These are phyloP conservation scores for Colletotrichum gloeosporioides DNA, from an alignment of 2,329 filamentous ascomycete species.

Conservation along the genomic window DNA sequence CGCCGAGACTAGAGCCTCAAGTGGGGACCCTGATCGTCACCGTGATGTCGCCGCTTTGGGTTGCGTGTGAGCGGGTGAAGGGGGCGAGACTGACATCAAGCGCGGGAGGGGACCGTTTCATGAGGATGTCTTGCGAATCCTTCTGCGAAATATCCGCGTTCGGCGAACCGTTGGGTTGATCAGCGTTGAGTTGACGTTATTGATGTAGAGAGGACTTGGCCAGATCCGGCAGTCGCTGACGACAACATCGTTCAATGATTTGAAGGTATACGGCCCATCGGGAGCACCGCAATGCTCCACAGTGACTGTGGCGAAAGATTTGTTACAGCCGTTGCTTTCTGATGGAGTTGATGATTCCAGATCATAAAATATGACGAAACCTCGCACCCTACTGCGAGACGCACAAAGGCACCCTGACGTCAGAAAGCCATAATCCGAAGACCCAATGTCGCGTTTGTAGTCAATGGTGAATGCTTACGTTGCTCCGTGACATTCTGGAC, in stretches of 20 bases:
- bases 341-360: not conserved
- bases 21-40: not conserved
- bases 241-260: not conserved
- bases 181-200: not conserved
- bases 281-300: not conserved
- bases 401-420: not conserved
- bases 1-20: not conserved
- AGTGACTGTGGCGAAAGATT: not conserved
- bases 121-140: not conserved
- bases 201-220: not conserved
- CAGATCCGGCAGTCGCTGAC: not conserved
- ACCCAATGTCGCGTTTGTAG: not conserved
- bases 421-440: not conserved
- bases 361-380: not conserved
- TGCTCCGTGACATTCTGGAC: not conserved
- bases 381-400: not conserved
- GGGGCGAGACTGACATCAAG: not conserved
- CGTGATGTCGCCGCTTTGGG: not conserved
- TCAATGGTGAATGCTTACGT: not conserved
- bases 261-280: not conserved
- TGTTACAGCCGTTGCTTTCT: not conserved
- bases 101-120: not conserved
- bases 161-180: not conserved
- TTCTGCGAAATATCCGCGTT: not conserved
- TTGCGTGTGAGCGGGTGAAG: not conserved